These are phyloP conservation scores for Periconia sp. DNA, from an alignment of 2,329 filamentous ascomycete genomes.

Conservation along the genomic window DNA sequence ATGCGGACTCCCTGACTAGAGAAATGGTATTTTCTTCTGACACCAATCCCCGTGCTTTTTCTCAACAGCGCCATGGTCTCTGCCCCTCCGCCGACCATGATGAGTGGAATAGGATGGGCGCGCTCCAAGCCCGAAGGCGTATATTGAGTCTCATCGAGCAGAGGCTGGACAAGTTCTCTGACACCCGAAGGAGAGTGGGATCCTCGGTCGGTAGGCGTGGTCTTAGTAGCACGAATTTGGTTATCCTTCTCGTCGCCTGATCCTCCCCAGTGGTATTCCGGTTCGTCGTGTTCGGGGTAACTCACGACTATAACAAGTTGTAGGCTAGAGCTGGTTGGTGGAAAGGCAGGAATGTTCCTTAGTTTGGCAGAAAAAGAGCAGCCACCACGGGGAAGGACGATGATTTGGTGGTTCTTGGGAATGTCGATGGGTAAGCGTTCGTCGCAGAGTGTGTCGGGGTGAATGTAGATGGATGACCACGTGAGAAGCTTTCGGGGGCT, in stretches of 20 bases:
- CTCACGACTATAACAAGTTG: slow-evolving; percentile 82
- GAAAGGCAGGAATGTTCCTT: slow-evolving; percentile 77
- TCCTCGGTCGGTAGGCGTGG: neutral
- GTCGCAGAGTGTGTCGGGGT: slow-evolving; percentile 65
- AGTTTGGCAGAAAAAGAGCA: slow-evolving; percentile 87
- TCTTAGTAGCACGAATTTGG: neutral
- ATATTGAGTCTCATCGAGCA: slow-evolving; percentile 73
- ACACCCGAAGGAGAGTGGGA: slow-evolving; percentile 11
- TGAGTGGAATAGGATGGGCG: slow-evolving; percentile 74
- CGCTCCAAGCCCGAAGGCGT: slow-evolving; percentile 70
- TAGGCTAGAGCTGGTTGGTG: slow-evolving; percentile 62
- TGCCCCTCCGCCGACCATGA: slow-evolving; percentile 75
- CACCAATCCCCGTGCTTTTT: slow-evolving; percentile 67
- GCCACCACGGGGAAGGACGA: slow-evolving; percentile 78
- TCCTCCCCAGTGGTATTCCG: slow-evolving; percentile 21
- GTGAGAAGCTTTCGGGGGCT: slow-evolving; percentile 52
- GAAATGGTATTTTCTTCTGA: slow-evolving; percentile 77
- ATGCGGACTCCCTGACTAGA: slow-evolving; percentile 79
- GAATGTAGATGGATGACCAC: slow-evolving; percentile 73
- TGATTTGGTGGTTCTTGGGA: slow-evolving; percentile 66
- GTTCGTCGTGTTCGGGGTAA: slow-evolving; percentile 53
- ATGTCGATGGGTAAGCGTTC: slow-evolving; percentile 56
- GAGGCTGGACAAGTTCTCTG: slow-evolving; percentile 58
- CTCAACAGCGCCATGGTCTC: slow-evolving; percentile 65
- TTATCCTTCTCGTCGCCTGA: slow-evolving; percentile 2